Conservation (phyloP, 2,329 filamentous ascomycete genomes). For the Phaeomoniella chlamydospora region DNA sequence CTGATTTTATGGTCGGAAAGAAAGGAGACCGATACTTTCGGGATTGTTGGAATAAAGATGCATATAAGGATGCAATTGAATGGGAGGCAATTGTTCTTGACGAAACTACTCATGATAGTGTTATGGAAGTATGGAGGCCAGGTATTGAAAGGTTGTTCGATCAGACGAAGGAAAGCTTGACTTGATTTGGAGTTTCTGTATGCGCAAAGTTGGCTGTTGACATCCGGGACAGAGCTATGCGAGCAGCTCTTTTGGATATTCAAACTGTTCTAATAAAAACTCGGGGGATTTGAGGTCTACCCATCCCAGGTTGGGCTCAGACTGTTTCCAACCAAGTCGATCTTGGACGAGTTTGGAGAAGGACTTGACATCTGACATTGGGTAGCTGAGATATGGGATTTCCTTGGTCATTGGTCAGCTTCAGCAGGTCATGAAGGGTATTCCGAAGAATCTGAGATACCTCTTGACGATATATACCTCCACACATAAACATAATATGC, state of each 20-base stretch:
- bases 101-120: slow-evolving; percentile 25
- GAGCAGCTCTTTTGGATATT: not conserved
- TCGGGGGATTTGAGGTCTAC: slow-evolving; percentile 24
- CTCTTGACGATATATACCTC: slow-evolving; percentile 21
- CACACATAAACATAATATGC: slow-evolving; percentile 25
- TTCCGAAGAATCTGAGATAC: slow-evolving; percentile 8
- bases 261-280: slow-evolving; percentile 10
- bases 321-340: slow-evolving; percentile 24
- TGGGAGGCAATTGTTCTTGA: slow-evolving; percentile 16
- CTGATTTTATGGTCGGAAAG: slow-evolving; percentile 27
- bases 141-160: not conserved
- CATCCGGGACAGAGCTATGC: no score
- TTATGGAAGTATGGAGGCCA: slow-evolving; percentile 3
- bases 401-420: slow-evolving; percentile 8
- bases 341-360: slow-evolving; percentile 22
- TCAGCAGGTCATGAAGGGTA: not conserved
- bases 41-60: slow-evolving; percentile 20
- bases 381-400: slow-evolving; percentile 20
- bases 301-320: slow-evolving; percentile 25
- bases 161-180: not conserved
- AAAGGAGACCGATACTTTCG: slow-evolving; percentile 28
- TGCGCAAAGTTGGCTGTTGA: no score
- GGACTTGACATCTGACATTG: slow-evolving; percentile 22
- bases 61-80: slow-evolving; percentile 15
- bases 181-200: no score